phyloP scores from a whole-genome alignment of 2,329 filamentous ascomycete species.

The Chalaropsis ovoidea region DNA sequence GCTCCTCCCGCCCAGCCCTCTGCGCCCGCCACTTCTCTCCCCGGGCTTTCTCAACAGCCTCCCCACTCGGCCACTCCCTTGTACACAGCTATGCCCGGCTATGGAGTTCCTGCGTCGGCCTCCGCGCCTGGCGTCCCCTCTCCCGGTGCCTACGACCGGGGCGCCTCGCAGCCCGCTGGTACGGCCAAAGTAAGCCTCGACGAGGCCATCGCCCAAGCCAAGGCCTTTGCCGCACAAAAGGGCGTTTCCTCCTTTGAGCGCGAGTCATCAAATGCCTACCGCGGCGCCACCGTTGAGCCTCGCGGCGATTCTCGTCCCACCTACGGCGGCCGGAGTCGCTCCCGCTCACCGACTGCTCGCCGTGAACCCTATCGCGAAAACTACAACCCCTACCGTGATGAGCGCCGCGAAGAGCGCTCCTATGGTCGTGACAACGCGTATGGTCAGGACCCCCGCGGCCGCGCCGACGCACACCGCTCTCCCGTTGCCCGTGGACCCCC shows the following conservation, averaged over 20 bases:
- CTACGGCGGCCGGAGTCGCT: slow-evolving; percentile 46
- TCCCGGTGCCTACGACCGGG: background rate
- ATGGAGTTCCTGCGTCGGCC: slow-evolving; percentile 13
- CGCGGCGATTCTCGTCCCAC: slow-evolving; percentile 38
- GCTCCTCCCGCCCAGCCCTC: slow-evolving; percentile 9
- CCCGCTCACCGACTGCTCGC: slow-evolving; percentile 58
- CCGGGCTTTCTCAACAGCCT: slow-evolving; percentile 19
- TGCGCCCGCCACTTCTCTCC: slow-evolving; percentile 1
- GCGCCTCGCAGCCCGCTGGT: slow-evolving; percentile 10
- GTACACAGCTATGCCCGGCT: slow-evolving; percentile 16
- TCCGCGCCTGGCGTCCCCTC: slow-evolving; percentile 15
- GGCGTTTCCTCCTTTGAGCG: slow-evolving; percentile 57
- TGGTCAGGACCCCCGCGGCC: slow-evolving; percentile 31
- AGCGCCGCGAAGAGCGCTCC: slow-evolving; percentile 60
- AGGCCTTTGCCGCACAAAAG: slow-evolving; percentile 70
- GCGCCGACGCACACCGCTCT: slow-evolving; percentile 64
- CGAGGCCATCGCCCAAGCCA: slow-evolving; percentile 75
- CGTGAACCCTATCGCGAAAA: slow-evolving; percentile 65
- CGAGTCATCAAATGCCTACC: slow-evolving; percentile 21
- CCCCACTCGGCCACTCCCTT: slow-evolving; percentile 19
- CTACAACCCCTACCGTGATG: slow-evolving; percentile 75
- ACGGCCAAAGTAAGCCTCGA: slow-evolving; percentile 9
- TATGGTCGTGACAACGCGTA: slow-evolving; percentile 41
- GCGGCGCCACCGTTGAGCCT: slow-evolving; percentile 28
- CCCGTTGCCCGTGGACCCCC: slow-evolving; percentile 46